These are phyloP conservation scores for Cryphonectria japonica DNA, from an alignment of 2,329 filamentous ascomycete genomes.

Conservation along the genomic window DNA sequence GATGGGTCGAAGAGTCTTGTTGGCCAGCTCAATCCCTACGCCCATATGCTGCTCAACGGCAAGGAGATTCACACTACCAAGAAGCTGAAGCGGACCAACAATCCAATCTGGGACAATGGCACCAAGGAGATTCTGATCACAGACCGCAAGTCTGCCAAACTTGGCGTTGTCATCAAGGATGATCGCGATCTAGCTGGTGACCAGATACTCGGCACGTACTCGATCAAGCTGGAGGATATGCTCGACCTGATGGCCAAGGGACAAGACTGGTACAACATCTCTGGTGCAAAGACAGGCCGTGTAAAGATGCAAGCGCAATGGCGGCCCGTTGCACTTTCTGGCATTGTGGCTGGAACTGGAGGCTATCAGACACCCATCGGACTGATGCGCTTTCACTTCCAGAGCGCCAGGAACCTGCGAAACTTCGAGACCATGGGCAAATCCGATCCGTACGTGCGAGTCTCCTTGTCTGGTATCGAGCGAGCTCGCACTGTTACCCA, in stretches of 20 bases:
- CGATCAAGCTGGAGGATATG: constrained; percentile 95
- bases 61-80: constrained; percentile 88
- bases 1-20: constrained; percentile 91
- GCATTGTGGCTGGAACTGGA: constrained; percentile 74
- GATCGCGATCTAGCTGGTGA: constrained; percentile 85
- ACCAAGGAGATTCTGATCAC: constrained; percentile 95
- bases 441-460: constrained; percentile 91
- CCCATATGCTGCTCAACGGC: constrained; percentile 83
- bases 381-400: constrained; percentile 92
- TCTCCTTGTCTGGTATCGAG: constrained; percentile 86
- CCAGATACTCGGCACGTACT: constrained; percentile 85
- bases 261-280: constrained; percentile 93
- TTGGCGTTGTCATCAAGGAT: constrained; percentile 93
- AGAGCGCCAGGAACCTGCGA: constrained; percentile 78
- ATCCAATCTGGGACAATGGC: constrained; percentile 92
- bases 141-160: constrained; percentile 84
- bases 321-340: constrained; percentile 90
- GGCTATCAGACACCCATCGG: constrained; percentile 94
- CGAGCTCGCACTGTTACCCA: constrained; percentile 94
- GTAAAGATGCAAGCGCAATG: constrained; percentile 91
- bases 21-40: constrained; percentile 90
- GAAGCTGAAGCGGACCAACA: constrained; percentile 95
- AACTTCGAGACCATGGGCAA: constrained; percentile 97
- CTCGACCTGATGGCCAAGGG: constrained; percentile 88
- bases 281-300: constrained; percentile 79